Evolutionary conservation across 2,329 filamentous ascomycete species (phyloP), one percentile per base, ranked within the genome.

Genomic region (Ophiobolus disseminans): DNA sequence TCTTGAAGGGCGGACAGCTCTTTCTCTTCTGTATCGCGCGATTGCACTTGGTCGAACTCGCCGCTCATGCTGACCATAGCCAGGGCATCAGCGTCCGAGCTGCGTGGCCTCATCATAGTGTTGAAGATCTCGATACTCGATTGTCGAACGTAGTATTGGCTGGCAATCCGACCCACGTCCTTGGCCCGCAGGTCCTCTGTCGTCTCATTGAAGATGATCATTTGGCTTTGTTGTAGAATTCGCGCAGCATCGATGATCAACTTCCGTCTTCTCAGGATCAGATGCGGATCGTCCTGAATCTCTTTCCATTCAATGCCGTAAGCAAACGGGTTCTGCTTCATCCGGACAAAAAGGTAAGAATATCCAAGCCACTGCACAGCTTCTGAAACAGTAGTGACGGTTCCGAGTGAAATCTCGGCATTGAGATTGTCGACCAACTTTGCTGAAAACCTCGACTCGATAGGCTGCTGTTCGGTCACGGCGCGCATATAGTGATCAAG

Each of bases 361-460:
- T 99, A 99, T 11, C 95, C 93, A 23, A 99, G 87, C 94, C 94
- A 99, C 58, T 95, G 90, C 1, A 97, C 92, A 0, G 90, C 94
- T 76, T 99, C 95, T 2, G 87, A 80, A 2, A 99, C 89, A 1
- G 93, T 96, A 0, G 93, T 97, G 14, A 99, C 95, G 0, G 95
- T 99, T 1, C 94, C 94, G 7, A 99, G 76, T 0, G 91, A 85
- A 55, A 99, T 91, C 70, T 99, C 94, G 0, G 94, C 94, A 60
- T 99, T 99, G 50, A 99, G 76, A 58, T 99, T 99, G 72, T 99
- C 94, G 2, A 99, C 92, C 9, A 99, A 79, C 73, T 95, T 95
- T 23, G 89, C 83, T 1, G 92, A 97, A 68, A 99, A 97, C 50
- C 87, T 88, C n/a, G 93, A 97, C 67, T 99, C 94, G 54, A 99